Evolutionary conservation across 352 stramenopile genomes (phyloP).

Genomic region (Phytopythium vexans): DNA sequence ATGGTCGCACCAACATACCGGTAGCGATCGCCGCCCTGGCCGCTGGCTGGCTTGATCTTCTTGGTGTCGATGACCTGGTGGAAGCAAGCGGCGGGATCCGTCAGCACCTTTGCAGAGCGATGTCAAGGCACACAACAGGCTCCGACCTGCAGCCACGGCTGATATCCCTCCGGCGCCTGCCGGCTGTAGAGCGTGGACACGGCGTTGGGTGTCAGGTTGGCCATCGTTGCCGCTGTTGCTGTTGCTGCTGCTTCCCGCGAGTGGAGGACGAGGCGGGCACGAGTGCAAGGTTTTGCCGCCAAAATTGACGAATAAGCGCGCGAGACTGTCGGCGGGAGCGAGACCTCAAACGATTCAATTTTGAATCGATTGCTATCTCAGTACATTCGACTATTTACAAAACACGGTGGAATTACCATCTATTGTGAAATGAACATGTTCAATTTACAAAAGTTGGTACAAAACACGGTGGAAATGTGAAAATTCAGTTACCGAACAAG

Average conservation of each 20-base stretch:
- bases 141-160: conserved; percentile 73
- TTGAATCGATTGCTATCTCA: no score
- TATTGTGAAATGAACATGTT: no score
- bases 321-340: no score
- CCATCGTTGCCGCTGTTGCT: conserved; percentile 36
- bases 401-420: no score
- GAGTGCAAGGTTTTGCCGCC: no score
- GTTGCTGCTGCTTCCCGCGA: no score
- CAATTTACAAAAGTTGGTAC: no score
- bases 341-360: not conserved
- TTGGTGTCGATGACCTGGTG: conserved; percentile 77
- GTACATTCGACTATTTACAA: no score
- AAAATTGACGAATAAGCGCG: no score
- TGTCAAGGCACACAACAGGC: not conserved
- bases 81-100: not conserved
- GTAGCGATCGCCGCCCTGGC: conserved; percentile 73
- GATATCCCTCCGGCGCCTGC: conserved; percentile 77
- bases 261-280: no score
- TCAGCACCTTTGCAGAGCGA: not conserved
- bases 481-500: no score
- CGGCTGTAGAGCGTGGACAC: conserved; percentile 87
- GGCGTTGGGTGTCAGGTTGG: conserved; percentile 81
- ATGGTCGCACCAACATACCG: conserved; percentile 16
- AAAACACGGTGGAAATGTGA: no score
- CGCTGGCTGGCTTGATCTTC: conserved; percentile 83